Conservation (phyloP, 495 filamentous ascomycete genomes). For the Lasiosphaeria hispida region DNA sequence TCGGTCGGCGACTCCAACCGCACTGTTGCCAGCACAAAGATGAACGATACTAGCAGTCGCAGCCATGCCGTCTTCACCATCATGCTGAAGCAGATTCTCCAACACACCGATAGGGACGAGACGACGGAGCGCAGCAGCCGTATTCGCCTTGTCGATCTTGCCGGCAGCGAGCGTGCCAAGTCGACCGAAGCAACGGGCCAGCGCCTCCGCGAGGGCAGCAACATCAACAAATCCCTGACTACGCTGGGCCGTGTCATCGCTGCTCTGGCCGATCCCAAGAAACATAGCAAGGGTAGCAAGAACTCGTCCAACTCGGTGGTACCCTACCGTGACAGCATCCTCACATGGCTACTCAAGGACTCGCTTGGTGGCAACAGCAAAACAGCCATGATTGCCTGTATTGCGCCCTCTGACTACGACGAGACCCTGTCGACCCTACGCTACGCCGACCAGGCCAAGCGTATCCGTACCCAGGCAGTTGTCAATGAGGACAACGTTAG, state of each 20-base stretch:
- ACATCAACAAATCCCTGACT: slow-evolving; percentile 98
- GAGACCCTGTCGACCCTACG: slow-evolving; percentile 94
- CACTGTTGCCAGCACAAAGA: slow-evolving; percentile 94
- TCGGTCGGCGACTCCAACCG: slow-evolving; percentile 82
- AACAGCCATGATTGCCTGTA: slow-evolving; percentile 98
- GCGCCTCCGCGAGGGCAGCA: slow-evolving; percentile 87
- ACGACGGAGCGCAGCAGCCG: slow-evolving; percentile 91
- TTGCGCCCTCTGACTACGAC: slow-evolving; percentile 92
- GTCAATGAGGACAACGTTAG: slow-evolving; percentile 92
- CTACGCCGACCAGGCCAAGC: slow-evolving; percentile 97
- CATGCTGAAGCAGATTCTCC: slow-evolving; percentile 89
- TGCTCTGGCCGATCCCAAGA: slow-evolving; percentile 83
- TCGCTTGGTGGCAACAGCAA: slow-evolving; percentile 93
- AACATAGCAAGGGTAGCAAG: slow-evolving; percentile 31
- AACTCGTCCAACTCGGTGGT: slow-evolving; percentile 63
- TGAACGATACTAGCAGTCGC: slow-evolving; percentile 96
- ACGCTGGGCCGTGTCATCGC: slow-evolving; percentile 95
- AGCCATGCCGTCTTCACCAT: slow-evolving; percentile 98
- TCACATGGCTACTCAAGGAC: slow-evolving; percentile 98
- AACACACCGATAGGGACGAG: slow-evolving; percentile 90
- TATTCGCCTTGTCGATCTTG: slow-evolving; percentile 93
- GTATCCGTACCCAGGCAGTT: slow-evolving; percentile 92
- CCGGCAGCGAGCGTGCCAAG: slow-evolving; percentile 92
- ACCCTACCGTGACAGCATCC: slow-evolving; percentile 91
- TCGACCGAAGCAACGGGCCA: slow-evolving; percentile 91